These are phyloP conservation scores for Kurtzmaniella quercitrusa DNA, from an alignment of 1,139 yeast species.

Conservation along the genomic window DNA sequence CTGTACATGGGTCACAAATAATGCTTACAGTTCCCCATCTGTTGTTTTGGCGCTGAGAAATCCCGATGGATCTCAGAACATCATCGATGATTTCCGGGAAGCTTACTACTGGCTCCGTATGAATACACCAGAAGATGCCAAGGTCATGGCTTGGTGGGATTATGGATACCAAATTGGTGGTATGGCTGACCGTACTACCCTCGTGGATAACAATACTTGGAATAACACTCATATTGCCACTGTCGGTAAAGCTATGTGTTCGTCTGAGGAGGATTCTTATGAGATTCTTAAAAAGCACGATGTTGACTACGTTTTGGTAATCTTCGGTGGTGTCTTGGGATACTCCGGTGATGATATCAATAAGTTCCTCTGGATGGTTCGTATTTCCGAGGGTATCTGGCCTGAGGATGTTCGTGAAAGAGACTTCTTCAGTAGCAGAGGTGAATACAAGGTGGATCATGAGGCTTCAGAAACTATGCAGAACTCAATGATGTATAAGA, in stretches of 20 bases:
- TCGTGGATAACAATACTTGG: constrained; percentile 99
- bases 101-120: constrained; percentile 98
- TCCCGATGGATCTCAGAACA: constrained; percentile 79
- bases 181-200: constrained; percentile 98
- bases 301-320: constrained; percentile 89
- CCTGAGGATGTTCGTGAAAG: constrained; percentile 93
- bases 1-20: constrained; percentile 96
- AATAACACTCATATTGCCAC: constrained; percentile 99
- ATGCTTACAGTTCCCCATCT: constrained; percentile 96
- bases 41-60: constrained; percentile 84
- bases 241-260: constrained; percentile 98
- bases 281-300: constrained; percentile 86
- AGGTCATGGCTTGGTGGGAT: constrained; percentile 99
- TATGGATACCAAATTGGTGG: constrained; percentile 99
- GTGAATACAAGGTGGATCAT: constrained; percentile 85
- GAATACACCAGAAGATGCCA: constrained; percentile 96
- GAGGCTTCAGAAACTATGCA: constrained; percentile 82
- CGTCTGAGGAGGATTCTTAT: constrained; percentile 83
- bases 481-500: constrained; percentile 88
- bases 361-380: constrained; percentile 98
- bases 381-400: constrained; percentile 99
- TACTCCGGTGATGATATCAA: constrained; percentile 96
- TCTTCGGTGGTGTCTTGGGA: constrained; percentile 93
- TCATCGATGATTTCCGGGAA: constrained; percentile 97
- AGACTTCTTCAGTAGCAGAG: constrained; percentile 74